Evolutionary conservation across 139 green algal species (phyloP).

Genomic region (Trebouxia sp.): DNA sequence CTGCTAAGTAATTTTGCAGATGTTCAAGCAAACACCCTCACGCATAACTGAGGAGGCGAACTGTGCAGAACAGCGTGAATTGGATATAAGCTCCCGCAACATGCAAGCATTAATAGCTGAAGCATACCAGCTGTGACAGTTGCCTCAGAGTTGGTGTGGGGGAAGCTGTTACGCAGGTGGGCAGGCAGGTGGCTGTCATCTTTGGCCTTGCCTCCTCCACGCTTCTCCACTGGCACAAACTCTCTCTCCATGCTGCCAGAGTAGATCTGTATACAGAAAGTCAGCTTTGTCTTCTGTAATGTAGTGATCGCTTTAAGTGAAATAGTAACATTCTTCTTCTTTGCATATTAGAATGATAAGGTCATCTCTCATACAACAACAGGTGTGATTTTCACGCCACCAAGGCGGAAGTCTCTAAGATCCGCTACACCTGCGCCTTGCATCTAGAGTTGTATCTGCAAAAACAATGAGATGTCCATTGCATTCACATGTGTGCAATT

Average conservation of each 20-base stretch:
- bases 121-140: not conserved
- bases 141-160: not conserved
- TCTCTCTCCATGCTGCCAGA: constrained; percentile 47
- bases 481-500: no score
- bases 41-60: no score
- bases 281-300: not conserved
- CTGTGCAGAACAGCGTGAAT: no score
- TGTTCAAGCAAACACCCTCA: no score
- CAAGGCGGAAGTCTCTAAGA: not conserved
- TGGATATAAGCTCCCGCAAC: no score
- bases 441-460: no score
- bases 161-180: not conserved
- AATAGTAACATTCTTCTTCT: not conserved
- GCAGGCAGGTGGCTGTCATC: not conserved
- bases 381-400: no score
- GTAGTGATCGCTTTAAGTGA: not conserved
- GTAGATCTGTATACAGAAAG: constrained; percentile 45
- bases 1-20: no score
- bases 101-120: not conserved
- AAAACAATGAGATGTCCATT: no score
- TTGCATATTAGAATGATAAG: not conserved
- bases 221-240: constrained; percentile 44
- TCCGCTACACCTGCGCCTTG: no score
- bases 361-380: not conserved
- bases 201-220: not conserved